These are phyloP conservation scores for Cercospora berteroae DNA, from an alignment of 2,329 filamentous ascomycete genomes.

Conservation along the genomic window DNA sequence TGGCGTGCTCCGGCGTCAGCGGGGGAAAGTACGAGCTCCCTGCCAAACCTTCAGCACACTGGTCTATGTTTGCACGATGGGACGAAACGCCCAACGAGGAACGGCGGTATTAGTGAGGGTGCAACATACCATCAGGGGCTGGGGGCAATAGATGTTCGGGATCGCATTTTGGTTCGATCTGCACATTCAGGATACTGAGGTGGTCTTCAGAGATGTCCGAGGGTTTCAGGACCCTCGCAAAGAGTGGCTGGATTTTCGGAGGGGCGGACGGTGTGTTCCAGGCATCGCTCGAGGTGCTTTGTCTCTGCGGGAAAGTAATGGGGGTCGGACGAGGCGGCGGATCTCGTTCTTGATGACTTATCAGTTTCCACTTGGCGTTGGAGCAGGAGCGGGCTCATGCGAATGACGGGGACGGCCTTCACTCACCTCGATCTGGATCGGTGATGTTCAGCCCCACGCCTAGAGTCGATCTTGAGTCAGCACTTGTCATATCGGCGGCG, in stretches of 20 bases:
- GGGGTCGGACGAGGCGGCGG: conserved; percentile 31
- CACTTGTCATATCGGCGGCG: background rate
- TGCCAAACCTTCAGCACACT: background rate
- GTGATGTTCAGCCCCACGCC: conserved; percentile 22
- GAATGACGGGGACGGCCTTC: background rate
- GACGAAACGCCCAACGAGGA: background rate
- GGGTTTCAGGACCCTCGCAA: conserved; percentile 43
- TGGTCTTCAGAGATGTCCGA: conserved; percentile 43
- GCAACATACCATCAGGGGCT: conserved; percentile 30
- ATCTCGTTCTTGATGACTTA: conserved; percentile 30
- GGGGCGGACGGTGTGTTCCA: conserved; percentile 27
- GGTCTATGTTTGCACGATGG: background rate
- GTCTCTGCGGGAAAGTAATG: conserved; percentile 29
- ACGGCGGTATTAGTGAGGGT: background rate
- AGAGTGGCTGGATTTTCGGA: conserved; percentile 47
- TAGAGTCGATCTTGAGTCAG: conserved; percentile 5
- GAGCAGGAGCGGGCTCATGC: background rate
- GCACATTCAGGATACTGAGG: conserved; percentile 45
- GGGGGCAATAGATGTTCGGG: conserved; percentile 43
- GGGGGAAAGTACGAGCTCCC: conserved; percentile 42
- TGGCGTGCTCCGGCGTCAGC: conserved; percentile 26
- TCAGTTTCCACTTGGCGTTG: conserved; percentile 13
- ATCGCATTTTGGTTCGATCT: conserved; percentile 38
- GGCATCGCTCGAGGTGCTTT: background rate
- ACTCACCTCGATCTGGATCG: conserved; percentile 30